Evolutionary conservation across 768 basidiomycete species (phyloP).

Genomic region (Mycena capillaripes): DNA sequence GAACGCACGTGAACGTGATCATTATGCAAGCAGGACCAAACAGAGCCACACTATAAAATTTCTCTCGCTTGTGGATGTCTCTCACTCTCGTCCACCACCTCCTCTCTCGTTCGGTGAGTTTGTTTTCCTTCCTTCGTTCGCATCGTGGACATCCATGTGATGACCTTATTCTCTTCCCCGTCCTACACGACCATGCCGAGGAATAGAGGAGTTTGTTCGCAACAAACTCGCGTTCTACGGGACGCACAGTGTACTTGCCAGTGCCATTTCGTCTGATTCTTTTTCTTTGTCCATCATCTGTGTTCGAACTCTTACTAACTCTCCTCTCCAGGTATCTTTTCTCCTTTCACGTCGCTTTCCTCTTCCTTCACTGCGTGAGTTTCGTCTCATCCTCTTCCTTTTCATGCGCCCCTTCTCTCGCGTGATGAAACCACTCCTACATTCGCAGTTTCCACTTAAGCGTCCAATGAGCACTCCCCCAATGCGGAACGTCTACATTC

Average conservation of each 20-base stretch:
- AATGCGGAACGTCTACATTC: constrained; percentile 78
- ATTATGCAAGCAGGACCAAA: constrained; percentile 3
- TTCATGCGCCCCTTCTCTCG: constrained; percentile 38
- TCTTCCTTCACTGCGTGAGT: constrained; percentile 41
- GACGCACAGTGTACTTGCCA: constrained; percentile 87
- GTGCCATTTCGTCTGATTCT: constrained; percentile 87
- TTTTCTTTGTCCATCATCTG: constrained; percentile 19
- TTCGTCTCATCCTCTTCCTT: background rate
- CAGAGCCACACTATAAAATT: constrained; percentile 25
- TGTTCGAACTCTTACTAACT: constrained; percentile 24
- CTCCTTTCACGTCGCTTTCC: background rate
- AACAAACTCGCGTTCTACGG: constrained; percentile 75
- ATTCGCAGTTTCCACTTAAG: constrained; percentile 94
- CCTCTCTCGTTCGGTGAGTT: constrained; percentile 25
- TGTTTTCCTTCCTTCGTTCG: constrained; percentile 23
- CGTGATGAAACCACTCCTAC: constrained; percentile 72
- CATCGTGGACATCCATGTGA: constrained; percentile 49
- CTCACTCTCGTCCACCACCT: background rate
- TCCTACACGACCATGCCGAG: constrained; percentile 93
- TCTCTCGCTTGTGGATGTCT: background rate
- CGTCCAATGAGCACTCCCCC: constrained; percentile 82
- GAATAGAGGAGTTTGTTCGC: constrained; percentile 84
- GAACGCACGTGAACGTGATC: constrained; percentile 12
- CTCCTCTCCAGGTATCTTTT: background rate
- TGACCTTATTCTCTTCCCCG: constrained; percentile 94